Percentiles rank a stretch among this genome's conserved stretches.
phyloP scores from a whole-genome alignment of 768 basidiomycete genomes.

The Mycena leptocephala region DNA sequence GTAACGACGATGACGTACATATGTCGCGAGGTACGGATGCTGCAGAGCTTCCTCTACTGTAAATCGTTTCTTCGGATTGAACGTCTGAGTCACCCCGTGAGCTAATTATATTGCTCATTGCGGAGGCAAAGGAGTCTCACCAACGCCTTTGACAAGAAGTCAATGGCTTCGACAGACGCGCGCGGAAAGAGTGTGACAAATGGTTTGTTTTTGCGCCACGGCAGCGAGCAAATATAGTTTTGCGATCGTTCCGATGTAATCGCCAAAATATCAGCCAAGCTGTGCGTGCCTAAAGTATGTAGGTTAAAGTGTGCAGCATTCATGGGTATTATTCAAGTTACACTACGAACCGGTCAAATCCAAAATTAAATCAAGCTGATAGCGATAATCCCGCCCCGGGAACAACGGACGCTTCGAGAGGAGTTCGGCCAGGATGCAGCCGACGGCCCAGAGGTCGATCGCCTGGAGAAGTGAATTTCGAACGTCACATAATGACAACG shows the following conservation, averaged over 20 bases:
- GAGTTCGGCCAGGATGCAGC: slow-evolving; percentile 87
- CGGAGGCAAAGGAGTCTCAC: slow-evolving; percentile 51
- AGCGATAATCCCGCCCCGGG: slow-evolving; percentile 90
- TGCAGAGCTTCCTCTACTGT: slow-evolving; percentile 89
- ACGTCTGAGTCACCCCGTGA: slow-evolving; percentile 81
- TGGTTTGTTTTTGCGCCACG: slow-evolving; percentile 83
- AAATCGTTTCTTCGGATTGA: slow-evolving; percentile 90
- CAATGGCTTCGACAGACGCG: slow-evolving; percentile 81
- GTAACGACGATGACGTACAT: slow-evolving; percentile 61
- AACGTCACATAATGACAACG: slow-evolving; percentile 20
- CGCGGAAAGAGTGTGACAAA: slow-evolving; percentile 86
- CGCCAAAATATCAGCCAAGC: slow-evolving; percentile 91
- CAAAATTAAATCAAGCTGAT: slow-evolving; percentile 91
- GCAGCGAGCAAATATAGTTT: slow-evolving; percentile 90
- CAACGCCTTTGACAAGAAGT: slow-evolving; percentile 83
- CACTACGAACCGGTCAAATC: slow-evolving; percentile 80
- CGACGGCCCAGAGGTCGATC: slow-evolving; percentile 85
- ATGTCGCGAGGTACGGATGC: slow-evolving; percentile 88
- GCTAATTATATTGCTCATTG: neutral
- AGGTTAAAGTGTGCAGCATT: slow-evolving; percentile 35
- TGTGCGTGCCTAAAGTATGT: slow-evolving; percentile 86
- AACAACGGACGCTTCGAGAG: slow-evolving; percentile 87
- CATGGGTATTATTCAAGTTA: slow-evolving; percentile 18
- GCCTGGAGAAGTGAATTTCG: slow-evolving; percentile 48
- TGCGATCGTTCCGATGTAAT: slow-evolving; percentile 89